Evolutionary conservation across 352 stramenopile species (phyloP).

Genomic region (Thraustochytrium striatum): DNA sequence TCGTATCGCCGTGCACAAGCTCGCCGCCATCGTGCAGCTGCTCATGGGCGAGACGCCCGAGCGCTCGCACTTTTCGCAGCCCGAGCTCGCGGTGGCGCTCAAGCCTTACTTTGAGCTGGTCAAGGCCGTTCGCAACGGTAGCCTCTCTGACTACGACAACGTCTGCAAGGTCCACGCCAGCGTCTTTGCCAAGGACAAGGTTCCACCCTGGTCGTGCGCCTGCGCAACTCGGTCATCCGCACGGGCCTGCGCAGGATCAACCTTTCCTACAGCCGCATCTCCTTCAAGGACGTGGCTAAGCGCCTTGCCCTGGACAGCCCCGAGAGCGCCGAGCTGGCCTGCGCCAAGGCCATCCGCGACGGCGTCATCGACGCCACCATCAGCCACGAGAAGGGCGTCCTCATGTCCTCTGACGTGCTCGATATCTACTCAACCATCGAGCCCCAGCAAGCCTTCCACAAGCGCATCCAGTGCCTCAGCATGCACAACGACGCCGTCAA

Average conservation of each 20-base stretch:
- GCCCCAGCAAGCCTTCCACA: slow-evolving; percentile 88
- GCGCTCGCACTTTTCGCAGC: slow-evolving; percentile 83
- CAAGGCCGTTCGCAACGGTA: slow-evolving; percentile 89
- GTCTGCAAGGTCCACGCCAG: slow-evolving; percentile 75
- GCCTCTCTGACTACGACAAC: slow-evolving; percentile 87
- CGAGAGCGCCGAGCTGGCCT: slow-evolving; percentile 92
- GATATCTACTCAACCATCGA: slow-evolving; percentile 85
- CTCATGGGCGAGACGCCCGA: slow-evolving; percentile 97
- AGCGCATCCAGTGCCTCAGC: slow-evolving; percentile 92
- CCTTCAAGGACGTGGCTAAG: slow-evolving; percentile 82
- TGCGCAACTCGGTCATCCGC: slow-evolving; percentile 98
- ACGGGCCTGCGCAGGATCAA: slow-evolving; percentile 91
- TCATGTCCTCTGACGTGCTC: slow-evolving; percentile 74
- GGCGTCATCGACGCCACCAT: slow-evolving; percentile 93
- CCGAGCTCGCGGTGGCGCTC: slow-evolving; percentile 76
- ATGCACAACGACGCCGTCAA: slow-evolving; percentile 98
- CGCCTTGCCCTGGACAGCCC: slow-evolving; percentile 85
- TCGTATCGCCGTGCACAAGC: slow-evolving; percentile 88
- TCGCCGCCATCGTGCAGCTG: slow-evolving; percentile 92
- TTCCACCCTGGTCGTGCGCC: slow-evolving; percentile 88
- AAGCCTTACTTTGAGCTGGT: slow-evolving; percentile 91
- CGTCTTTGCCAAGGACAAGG: slow-evolving; percentile 86
- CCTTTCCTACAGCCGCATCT: slow-evolving; percentile 70
- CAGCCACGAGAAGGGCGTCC: slow-evolving; percentile 88
- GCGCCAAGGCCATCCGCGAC: slow-evolving; percentile 94